Evolutionary conservation across 495 filamentous ascomycete species (phyloP).

Genomic region (Penicillium diatomitis): DNA sequence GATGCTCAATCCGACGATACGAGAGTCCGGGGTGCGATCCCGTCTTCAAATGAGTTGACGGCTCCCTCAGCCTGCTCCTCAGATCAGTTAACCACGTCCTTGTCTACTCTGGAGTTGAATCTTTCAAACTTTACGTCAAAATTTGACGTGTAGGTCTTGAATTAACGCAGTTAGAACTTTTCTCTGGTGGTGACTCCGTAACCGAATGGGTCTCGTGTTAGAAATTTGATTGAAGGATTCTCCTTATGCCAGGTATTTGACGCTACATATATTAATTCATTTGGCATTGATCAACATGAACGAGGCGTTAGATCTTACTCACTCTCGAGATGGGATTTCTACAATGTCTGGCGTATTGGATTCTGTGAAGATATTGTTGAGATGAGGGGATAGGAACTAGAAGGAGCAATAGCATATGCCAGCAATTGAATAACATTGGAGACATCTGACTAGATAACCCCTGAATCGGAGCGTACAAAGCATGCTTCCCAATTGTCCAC

Average conservation of each 20-base stretch:
- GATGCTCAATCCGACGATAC: neutral
- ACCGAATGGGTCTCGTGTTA: neutral
- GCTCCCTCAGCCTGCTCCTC: neutral
- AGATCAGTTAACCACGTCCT: neutral
- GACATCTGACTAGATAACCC: neutral
- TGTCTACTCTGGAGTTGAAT: neutral
- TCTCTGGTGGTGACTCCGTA: neutral
- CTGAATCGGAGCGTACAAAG: neutral
- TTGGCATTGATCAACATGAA: neutral
- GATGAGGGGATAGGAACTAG: neutral
- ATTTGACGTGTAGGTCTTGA: neutral
- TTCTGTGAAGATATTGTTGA: neutral
- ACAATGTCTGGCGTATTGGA: neutral
- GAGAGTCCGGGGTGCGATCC: too few relatives aligned
- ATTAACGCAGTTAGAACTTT: neutral
- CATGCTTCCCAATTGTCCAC: neutral
- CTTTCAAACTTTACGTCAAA: neutral
- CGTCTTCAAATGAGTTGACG: neutral
- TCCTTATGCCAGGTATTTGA: neutral
- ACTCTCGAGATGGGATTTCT: neutral
- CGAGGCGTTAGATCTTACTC: neutral
- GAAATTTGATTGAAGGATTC: neutral
- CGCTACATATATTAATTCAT: neutral
- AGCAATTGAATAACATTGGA: neutral
- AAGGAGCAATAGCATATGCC: neutral